phyloP scores from a whole-genome alignment of 495 filamentous ascomycete species.

The Acidiella bohemica region DNA sequence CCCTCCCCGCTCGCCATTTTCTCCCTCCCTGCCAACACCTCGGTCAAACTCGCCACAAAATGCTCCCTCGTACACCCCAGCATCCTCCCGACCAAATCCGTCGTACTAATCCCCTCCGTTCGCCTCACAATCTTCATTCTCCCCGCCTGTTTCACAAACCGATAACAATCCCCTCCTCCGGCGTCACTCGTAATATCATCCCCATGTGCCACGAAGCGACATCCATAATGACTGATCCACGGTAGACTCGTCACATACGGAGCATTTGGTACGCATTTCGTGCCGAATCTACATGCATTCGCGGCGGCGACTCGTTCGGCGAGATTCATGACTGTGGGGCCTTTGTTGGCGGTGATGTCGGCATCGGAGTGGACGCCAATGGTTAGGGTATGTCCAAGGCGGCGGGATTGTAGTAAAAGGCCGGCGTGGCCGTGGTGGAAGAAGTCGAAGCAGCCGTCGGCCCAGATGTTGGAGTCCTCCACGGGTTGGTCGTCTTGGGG shows the following conservation, averaged over 20 bases:
- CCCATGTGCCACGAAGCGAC: conserved; percentile 84
- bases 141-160: conserved; percentile 82
- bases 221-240: conserved; percentile 91
- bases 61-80: conserved; percentile 69
- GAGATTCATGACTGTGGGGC: conserved; percentile 91
- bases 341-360: conserved; percentile 90
- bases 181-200: conserved; percentile 79
- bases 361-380: conserved; percentile 93
- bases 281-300: conserved; percentile 89
- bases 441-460: conserved; percentile 98
- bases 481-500: conserved; percentile 49
- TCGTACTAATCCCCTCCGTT: conserved; percentile 94
- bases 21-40: conserved; percentile 54
- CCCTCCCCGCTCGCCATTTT: conserved; percentile 55
- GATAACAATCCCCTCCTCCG: conserved; percentile 86
- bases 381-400: conserved; percentile 69
- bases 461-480: conserved; percentile 72
- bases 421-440: conserved; percentile 96
- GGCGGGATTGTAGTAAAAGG: conserved; percentile 86
- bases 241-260: conserved; percentile 89
- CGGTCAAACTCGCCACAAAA: conserved; percentile 64
- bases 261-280: conserved; percentile 64
- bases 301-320: conserved; percentile 80
- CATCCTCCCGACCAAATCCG: conserved; percentile 94
- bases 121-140: conserved; percentile 89